Conservation (phyloP, 176 grass and related monocot species). For the Aechmea fasciata region DNA sequence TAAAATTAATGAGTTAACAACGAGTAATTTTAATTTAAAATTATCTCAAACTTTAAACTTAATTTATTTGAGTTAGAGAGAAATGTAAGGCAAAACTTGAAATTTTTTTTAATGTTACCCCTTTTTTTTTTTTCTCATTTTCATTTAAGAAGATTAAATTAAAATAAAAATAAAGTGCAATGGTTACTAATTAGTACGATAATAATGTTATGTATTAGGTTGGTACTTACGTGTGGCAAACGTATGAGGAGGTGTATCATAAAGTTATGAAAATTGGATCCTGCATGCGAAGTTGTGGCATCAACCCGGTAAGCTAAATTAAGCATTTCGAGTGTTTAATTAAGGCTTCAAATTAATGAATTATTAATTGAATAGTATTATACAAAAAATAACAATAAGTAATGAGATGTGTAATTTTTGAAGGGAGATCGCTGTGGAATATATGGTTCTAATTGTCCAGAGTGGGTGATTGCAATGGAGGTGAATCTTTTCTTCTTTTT, state of each 20-base stretch:
- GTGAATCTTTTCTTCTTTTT: slow-evolving; percentile 18
- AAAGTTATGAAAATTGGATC: slow-evolving; percentile 48
- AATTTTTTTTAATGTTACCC: too few species aligned
- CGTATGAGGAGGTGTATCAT: slow-evolving; percentile 65
- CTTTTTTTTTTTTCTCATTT: too few species aligned
- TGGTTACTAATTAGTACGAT: slow-evolving; percentile 10
- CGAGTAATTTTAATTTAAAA: too few species aligned
- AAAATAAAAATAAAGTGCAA: background rate
- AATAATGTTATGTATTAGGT: slow-evolving; percentile 27
- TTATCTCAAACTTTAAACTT: too few species aligned
- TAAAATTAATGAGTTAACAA: too few species aligned
- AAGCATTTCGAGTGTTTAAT: background rate
- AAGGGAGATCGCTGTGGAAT: slow-evolving; percentile 86
- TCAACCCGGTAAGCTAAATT: slow-evolving; percentile 35
- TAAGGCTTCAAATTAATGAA: background rate
- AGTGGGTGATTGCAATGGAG: slow-evolving; percentile 98
- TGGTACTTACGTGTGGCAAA: slow-evolving; percentile 65
- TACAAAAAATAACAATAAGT: background rate
- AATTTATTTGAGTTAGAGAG: too few species aligned
- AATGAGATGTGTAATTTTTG: background rate
- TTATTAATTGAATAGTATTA: background rate
- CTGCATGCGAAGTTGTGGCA: slow-evolving; percentile 37
- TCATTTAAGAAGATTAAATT: too few species aligned
- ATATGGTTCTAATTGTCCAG: slow-evolving; percentile 89
- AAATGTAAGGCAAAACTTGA: too few species aligned